Evolutionary conservation across 2,329 filamentous ascomycete genomes (phyloP).

Genomic region (Cadophora luteo-olivacea): DNA sequence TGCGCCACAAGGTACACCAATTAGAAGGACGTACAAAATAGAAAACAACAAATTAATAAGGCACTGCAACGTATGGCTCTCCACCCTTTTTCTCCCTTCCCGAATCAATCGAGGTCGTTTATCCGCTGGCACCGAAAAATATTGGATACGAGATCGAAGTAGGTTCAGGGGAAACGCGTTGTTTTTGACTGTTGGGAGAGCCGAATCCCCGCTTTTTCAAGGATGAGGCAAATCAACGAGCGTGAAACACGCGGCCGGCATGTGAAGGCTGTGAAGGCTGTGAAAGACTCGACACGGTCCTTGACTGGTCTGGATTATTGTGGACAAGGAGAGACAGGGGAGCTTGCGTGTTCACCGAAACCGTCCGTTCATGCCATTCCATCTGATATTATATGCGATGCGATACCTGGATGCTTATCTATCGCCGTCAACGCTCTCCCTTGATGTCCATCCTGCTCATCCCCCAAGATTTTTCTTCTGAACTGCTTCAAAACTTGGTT

Average conservation of each 20-base stretch:
- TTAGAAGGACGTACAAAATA: background rate
- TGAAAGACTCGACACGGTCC: background rate
- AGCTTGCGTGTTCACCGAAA: conserved; percentile 6
- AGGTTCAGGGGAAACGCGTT: conserved; percentile 7
- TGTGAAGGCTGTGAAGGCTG: background rate
- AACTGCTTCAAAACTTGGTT: background rate
- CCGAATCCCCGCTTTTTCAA: background rate
- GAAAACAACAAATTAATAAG: conserved; percentile 1
- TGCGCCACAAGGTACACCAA: conserved; percentile 18
- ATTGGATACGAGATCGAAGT: conserved; percentile 16
- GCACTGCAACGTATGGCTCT: background rate
- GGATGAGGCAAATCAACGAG: conserved; percentile 3
- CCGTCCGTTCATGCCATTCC: too few species aligned
- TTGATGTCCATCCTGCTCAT: background rate
- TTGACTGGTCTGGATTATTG: background rate
- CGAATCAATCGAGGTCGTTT: conserved; percentile 14
- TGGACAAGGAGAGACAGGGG: background rate
- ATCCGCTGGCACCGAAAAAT: background rate
- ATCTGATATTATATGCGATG: conserved; percentile 16
- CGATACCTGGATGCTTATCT: background rate
- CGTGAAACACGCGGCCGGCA: conserved; percentile 21
- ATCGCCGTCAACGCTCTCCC: background rate
- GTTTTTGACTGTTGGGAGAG: background rate
- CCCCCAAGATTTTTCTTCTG: background rate
- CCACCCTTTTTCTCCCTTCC: background rate